These are phyloP conservation scores for Sporobolus alterniflorus DNA, from an alignment of 202 grass and related monocot species.

Conservation along the genomic window DNA sequence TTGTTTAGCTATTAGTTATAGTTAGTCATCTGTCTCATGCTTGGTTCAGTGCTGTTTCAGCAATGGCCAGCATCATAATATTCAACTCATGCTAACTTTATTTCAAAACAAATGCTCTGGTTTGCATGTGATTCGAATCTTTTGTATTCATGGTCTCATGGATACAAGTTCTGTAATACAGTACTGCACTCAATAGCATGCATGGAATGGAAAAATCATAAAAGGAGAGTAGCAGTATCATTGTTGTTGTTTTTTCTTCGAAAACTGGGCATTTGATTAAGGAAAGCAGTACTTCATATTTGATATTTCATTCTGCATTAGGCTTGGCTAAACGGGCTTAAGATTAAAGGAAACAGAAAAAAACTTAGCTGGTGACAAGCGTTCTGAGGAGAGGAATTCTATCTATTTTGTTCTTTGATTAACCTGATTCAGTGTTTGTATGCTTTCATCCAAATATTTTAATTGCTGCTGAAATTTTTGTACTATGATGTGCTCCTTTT, in stretches of 20 bases:
- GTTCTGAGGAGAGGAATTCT: neutral
- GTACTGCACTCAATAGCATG: neutral
- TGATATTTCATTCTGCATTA: too few relatives aligned
- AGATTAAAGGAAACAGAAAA: too few relatives aligned
- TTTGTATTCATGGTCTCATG: neutral
- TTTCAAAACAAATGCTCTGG: neutral
- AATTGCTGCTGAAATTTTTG: neutral
- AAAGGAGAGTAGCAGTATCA: neutral
- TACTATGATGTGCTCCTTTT: neutral
- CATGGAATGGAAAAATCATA: constrained; percentile 19
- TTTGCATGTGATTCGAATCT: neutral
- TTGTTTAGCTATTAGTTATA: neutral
- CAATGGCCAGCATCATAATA: neutral
- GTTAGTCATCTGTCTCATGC: neutral
- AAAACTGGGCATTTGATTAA: too few relatives aligned
- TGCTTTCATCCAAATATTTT: constrained; percentile 13
- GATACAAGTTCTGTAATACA: neutral
- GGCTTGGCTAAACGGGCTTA: too few relatives aligned
- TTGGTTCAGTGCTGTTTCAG: neutral
- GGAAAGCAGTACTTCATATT: too few relatives aligned
- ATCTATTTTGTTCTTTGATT: neutral
- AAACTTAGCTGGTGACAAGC: neutral
- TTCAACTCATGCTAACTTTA: neutral
- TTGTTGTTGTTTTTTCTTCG: constrained; percentile 15
- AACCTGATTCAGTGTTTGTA: neutral